Evolutionary conservation across 805 yeast genomes (phyloP).

Genomic region (Grigorovia humatica): DNA sequence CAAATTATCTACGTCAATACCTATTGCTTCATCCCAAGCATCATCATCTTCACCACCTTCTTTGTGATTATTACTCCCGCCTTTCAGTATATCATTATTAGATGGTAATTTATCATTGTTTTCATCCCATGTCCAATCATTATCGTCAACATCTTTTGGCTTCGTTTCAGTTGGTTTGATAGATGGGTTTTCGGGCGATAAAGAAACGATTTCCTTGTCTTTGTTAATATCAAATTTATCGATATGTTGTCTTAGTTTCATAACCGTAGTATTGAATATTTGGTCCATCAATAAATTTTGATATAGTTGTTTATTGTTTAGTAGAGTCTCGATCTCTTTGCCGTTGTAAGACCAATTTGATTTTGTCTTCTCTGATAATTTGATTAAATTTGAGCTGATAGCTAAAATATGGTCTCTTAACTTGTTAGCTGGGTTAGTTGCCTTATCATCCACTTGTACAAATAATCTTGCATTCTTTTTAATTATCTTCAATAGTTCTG

Average conservation of each 20-base stretch:
- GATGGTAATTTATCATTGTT: conserved; percentile 4
- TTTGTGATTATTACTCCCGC: background rate
- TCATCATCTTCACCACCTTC: conserved; percentile 7
- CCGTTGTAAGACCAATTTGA: conserved; percentile 12
- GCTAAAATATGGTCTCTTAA: conserved; percentile 5
- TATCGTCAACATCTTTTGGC: conserved; percentile 2
- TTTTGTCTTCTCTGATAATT: conserved; percentile 5
- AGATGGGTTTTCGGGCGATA: background rate
- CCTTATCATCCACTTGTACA: conserved; percentile 3
- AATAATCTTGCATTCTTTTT: conserved; percentile 15
- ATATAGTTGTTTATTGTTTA: conserved; percentile 16
- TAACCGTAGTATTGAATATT: conserved; percentile 12
- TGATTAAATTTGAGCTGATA: conserved; percentile 7
- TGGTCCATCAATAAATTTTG: conserved; percentile 20
- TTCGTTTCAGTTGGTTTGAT: background rate
- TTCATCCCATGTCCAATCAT: conserved; percentile 20
- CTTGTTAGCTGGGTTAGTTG: conserved; percentile 2
- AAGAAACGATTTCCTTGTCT: background rate
- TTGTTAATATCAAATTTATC: background rate
- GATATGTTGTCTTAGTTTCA: conserved; percentile 11
- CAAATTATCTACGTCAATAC: conserved; percentile 11
- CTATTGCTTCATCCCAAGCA: conserved; percentile 15
- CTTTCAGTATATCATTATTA: background rate
- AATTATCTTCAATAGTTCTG: conserved; percentile 18
- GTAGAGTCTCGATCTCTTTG: conserved; percentile 10